These are phyloP conservation scores for Dioszegia crocea DNA, from an alignment of 768 basidiomycete species.

Conservation along the genomic window DNA sequence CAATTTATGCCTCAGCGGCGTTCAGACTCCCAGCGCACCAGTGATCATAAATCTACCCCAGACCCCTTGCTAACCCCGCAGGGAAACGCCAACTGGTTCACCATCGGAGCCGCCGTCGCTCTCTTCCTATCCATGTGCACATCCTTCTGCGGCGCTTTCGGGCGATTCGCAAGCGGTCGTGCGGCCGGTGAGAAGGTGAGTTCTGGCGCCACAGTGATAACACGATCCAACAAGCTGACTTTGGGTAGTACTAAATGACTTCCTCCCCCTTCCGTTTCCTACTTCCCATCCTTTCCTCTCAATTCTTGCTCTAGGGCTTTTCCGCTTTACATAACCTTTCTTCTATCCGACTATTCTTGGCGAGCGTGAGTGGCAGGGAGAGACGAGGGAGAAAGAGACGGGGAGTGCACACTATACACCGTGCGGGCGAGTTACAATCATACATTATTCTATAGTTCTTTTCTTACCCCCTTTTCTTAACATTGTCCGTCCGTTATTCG, in stretches of 20 bases:
- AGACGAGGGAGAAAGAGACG: no score
- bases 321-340: not conserved
- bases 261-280: not conserved
- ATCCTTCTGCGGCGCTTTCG: conserved; percentile 64
- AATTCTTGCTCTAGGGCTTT: not conserved
- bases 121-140: conserved; percentile 66
- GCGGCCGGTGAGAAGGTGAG: conserved; percentile 45
- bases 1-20: no score
- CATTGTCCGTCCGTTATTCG: no score
- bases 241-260: conserved; percentile 16
- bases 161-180: conserved; percentile 54
- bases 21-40: no score
- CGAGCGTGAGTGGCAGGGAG: no score
- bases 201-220: not conserved
- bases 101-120: conserved; percentile 67
- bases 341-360: not conserved
- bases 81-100: conserved; percentile 80
- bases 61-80: conserved; percentile 43
- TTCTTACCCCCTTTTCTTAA: no score
- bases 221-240: conserved; percentile 2
- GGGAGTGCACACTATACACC: no score
- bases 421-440: no score
- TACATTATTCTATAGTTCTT: no score
- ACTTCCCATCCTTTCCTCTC: not conserved
- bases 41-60: no score